Evolutionary conservation across 768 basidiomycete genomes (phyloP), one percentile per base, ranked within the genome.

Genomic region (Mycena chlorophos): DNA sequence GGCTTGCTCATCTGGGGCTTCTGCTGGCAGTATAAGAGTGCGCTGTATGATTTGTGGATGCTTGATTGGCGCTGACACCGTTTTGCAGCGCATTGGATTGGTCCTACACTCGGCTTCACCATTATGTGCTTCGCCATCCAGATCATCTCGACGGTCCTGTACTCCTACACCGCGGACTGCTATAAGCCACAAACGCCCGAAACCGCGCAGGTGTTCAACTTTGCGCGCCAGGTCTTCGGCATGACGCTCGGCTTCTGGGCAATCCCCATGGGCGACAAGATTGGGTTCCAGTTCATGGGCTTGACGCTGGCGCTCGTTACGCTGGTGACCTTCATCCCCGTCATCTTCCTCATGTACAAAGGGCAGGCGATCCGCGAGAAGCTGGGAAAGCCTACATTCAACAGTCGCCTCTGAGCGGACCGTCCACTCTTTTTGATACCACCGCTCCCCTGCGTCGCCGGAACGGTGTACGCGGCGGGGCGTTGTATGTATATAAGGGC

Each of bases 191-290:
- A 62, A 40, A 58, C 52, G 40, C 54, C 60, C 6, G 55, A 60
- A 16, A 43, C 55, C 34, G 58, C 62, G 0, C 62, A 63, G 37
- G 56, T 63, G 10, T 61, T 63, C 30, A 63, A 63, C 46, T 61
- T 63, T 14, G 46, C 30, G 10, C 52, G 62, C 1, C 62, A 63
- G 42, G 56, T 54, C 13, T 23, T 63, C 34, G 62, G 62, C 4
- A 63, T 63, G 62, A 63, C 63, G 4, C 8, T 63, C 29, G 63
- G 59, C 5, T 63, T 63, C 52, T 63, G 57, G 59, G 56, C 57
- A 3, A 58, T 61, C n/a, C 61, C 61, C 3, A 46, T 62, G 43
- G 57, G 61, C 25, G 51, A 48, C 4, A 62, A 58, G 16, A 62
- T 62, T 30, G 61, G 61, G 3, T 62, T 53, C 52, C 61, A 62